Conservation (phyloP, 2,329 filamentous ascomycete species). For the Aspergillus tanneri region DNA sequence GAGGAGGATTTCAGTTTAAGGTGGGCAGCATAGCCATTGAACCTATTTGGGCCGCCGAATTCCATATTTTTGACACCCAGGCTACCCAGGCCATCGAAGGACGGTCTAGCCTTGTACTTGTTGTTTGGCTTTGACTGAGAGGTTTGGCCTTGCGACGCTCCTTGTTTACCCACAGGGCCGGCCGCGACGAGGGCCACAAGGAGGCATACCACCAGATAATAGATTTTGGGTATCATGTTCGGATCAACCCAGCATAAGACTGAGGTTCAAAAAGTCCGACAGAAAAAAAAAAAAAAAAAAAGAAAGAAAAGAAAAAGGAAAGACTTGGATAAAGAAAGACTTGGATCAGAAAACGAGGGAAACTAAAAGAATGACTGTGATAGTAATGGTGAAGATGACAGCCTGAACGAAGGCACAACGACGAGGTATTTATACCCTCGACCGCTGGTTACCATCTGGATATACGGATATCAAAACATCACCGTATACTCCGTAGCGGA, state of each 20-base stretch:
- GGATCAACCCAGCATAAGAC: background rate
- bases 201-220: background rate
- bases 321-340: background rate
- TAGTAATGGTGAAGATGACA: background rate
- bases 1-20: background rate
- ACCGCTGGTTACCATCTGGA: background rate
- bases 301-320: background rate
- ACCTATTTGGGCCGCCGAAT: background rate
- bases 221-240: constrained; percentile 2
- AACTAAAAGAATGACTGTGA: background rate
- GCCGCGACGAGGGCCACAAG: background rate
- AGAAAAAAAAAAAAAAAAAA: background rate
- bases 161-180: background rate
- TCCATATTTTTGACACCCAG: background rate
- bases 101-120: too few relatives aligned
- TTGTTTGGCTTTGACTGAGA: background rate
- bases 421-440: background rate
- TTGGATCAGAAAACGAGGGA: background rate
- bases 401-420: background rate
- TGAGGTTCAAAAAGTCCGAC: background rate
- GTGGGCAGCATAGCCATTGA: background rate
- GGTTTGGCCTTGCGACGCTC: background rate
- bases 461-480: background rate
- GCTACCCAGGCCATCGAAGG: background rate
- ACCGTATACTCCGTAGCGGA: background rate